Percentiles rank a stretch among this genome's conserved stretches.
phyloP scores from a whole-genome alignment of 768 basidiomycete species.

The Lactarius deliciosus region DNA sequence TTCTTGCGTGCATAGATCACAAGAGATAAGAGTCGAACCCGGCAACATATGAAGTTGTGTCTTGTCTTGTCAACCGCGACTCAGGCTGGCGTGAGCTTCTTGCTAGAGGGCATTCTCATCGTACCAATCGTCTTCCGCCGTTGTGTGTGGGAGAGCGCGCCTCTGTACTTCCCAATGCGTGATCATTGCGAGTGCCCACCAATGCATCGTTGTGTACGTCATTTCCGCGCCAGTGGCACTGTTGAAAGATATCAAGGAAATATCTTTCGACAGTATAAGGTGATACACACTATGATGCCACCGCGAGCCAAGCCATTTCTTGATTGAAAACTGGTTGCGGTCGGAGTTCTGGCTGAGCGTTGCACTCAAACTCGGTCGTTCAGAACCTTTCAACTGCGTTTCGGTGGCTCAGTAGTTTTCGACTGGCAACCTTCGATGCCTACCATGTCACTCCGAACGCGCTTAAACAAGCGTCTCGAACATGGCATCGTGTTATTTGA shows the following conservation, averaged over 20 bases:
- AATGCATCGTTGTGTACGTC: neutral
- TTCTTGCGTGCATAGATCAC: neutral
- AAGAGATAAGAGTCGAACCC: neutral
- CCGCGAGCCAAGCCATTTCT: neutral
- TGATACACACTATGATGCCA: neutral
- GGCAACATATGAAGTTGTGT: neutral
- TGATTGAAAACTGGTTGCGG: neutral
- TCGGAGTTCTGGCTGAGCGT: neutral
- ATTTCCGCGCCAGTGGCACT: conserved; percentile 11
- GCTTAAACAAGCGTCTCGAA: neutral
- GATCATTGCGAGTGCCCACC: conserved; percentile 24
- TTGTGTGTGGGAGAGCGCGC: neutral
- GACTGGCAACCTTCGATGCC: neutral
- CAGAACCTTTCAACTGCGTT: neutral
- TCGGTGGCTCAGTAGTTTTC: neutral
- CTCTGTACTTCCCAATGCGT: conserved; percentile 18
- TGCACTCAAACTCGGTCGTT: neutral
- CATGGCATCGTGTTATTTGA: neutral
- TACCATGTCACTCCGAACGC: neutral
- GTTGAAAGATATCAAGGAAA: no score
- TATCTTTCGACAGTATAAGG: neutral
- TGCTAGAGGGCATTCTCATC: neutral
- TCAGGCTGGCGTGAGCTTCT: neutral
- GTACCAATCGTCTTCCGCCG: conserved; percentile 31
- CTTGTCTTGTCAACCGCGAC: neutral